Evolutionary conservation across 257 asterid species (phyloP).

Genomic region (Nicotiana sylvestris): DNA sequence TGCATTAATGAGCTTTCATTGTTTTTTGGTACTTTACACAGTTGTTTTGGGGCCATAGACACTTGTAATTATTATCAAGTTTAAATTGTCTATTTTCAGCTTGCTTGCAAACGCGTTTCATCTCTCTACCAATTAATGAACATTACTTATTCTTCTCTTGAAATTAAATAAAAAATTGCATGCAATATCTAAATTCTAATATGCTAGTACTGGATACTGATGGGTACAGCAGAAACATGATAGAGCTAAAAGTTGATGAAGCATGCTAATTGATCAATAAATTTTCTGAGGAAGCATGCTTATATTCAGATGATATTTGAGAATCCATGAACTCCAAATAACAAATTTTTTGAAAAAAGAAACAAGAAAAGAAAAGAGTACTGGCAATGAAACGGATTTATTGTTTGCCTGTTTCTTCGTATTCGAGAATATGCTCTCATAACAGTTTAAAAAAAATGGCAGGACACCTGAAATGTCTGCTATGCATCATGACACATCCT

Average conservation of each 20-base stretch:
- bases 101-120: neutral
- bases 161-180: neutral
- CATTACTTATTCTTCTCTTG: neutral
- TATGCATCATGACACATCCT: conserved; percentile 64
- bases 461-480: conserved; percentile 81
- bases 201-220: neutral
- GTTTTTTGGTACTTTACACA: neutral
- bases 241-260: neutral
- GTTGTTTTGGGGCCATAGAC: neutral
- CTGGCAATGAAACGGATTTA: neutral
- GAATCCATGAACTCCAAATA: neutral
- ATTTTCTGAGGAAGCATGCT: neutral
- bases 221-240: neutral
- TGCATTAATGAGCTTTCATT: neutral
- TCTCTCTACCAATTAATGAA: neutral
- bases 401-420: neutral
- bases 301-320: neutral
- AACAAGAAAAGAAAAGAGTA: neutral
- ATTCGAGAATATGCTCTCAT: neutral
- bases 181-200: neutral
- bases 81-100: neutral
- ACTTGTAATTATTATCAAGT: neutral
- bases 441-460: conserved; percentile 9
- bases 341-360: neutral
- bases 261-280: neutral